Percentiles rank a stretch among this genome's conserved stretches.
Evolutionary conservation across 208 protist genomes (phyloP).

Genomic region (Leishmania arabica): DNA sequence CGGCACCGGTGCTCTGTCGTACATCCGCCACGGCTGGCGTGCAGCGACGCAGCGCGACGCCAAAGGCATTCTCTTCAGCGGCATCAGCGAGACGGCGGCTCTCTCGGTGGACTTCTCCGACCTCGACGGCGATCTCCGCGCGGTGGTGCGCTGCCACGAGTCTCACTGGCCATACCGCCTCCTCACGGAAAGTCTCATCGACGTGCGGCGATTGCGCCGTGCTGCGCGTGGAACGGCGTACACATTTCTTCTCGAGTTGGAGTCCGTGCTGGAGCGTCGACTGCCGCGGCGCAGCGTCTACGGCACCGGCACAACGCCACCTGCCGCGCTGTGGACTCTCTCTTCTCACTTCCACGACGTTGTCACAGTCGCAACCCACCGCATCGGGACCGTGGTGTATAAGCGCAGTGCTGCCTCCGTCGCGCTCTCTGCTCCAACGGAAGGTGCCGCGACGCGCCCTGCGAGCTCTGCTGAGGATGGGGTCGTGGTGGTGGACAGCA

Average conservation of each 20-base stretch:
- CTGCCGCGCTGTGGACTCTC: conserved; percentile 81
- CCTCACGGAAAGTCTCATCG: conserved; percentile 72
- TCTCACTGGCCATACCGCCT: conserved; percentile 55
- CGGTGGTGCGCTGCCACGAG: conserved; percentile 48
- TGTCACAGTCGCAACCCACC: conserved; percentile 73
- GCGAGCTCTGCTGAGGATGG: neutral
- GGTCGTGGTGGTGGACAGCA: conserved; percentile 43
- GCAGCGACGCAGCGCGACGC: conserved; percentile 21
- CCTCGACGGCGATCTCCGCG: conserved; percentile 70
- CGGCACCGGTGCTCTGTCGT: neutral
- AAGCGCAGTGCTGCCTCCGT: neutral
- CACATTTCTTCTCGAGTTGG: conserved; percentile 65
- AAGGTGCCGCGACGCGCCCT: neutral
- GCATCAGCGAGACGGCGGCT: conserved; percentile 38
- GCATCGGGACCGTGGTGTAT: conserved; percentile 52
- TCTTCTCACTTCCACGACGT: conserved; percentile 75
- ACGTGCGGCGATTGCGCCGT: conserved; percentile 77
- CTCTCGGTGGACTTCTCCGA: conserved; percentile 41
- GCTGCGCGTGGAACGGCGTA: conserved; percentile 40
- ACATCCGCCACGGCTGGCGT: conserved; percentile 37
- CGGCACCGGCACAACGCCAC: conserved; percentile 28
- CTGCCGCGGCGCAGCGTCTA: conserved; percentile 31
- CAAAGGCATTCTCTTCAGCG: conserved; percentile 41
- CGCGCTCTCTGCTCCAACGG: neutral
- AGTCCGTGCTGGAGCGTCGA: conserved; percentile 44